Percentiles rank a stretch among this genome's conserved stretches.
Conservation (phyloP, 129 eudicot genomes). For the Pittosporum tobira region DNA sequence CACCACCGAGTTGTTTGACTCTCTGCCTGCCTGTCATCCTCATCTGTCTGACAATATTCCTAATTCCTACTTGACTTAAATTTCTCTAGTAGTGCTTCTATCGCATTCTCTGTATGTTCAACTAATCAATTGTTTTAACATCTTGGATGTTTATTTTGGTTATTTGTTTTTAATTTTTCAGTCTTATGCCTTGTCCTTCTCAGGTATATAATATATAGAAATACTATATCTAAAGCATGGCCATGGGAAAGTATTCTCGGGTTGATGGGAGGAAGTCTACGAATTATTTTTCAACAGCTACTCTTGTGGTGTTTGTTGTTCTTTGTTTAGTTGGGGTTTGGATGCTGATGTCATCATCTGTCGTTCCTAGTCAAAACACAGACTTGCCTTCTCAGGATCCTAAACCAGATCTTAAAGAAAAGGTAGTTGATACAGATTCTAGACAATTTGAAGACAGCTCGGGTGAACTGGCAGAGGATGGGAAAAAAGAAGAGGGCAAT, state of each 20-base stretch:
- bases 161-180: background rate
- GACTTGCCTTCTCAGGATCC: constrained; percentile 25
- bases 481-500: constrained; percentile 25
- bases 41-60: no score
- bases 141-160: no score
- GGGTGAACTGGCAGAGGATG: constrained; percentile 45
- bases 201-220: constrained; percentile 21
- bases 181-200: background rate
- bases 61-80: no score
- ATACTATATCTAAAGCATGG: constrained; percentile 20
- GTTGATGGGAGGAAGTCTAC: constrained; percentile 50
- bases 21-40: no score
- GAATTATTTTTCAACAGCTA: constrained; percentile 30
- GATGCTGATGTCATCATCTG: constrained; percentile 53
- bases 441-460: constrained; percentile 46
- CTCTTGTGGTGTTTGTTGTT: constrained; percentile 32
- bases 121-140: no score
- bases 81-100: no score
- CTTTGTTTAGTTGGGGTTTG: constrained; percentile 43
- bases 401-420: constrained; percentile 20
- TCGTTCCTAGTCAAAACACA: constrained; percentile 27
- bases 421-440: constrained; percentile 21
- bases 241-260: constrained; percentile 54
- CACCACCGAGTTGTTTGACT: no score
- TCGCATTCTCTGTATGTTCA: no score